These are phyloP conservation scores for Castanea crenata DNA, from an alignment of 306 rosid genomes.

Conservation along the genomic window DNA sequence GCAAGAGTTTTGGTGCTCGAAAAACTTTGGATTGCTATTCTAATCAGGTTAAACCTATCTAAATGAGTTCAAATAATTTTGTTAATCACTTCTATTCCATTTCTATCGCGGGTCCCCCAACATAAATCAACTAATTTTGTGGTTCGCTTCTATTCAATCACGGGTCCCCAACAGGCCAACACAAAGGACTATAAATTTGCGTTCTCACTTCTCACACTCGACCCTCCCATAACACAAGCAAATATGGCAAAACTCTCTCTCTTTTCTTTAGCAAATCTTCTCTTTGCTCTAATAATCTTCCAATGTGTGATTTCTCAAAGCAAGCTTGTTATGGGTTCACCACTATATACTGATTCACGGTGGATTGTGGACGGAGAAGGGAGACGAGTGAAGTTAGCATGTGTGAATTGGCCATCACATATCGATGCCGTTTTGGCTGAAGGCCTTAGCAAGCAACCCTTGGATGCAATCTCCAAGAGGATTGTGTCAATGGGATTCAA, in stretches of 20 bases:
- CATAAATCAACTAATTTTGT: too few relatives aligned
- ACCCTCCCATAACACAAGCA: too few relatives aligned
- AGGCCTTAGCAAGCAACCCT: slow-evolving; percentile 77
- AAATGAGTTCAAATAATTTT: too few relatives aligned
- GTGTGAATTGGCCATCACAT: slow-evolving; percentile 88
- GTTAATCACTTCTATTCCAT: too few relatives aligned
- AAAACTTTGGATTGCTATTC: too few relatives aligned
- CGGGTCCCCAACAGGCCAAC: too few relatives aligned
- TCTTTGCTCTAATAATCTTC: background rate
- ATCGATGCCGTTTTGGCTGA: slow-evolving; percentile 71
- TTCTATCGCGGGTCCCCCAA: too few relatives aligned
- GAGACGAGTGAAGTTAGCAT: slow-evolving; percentile 73
- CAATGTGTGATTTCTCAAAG: background rate
- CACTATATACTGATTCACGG: slow-evolving; percentile 62
- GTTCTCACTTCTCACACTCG: too few relatives aligned
- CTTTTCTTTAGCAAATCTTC: background rate
- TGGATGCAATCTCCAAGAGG: slow-evolving; percentile 50
- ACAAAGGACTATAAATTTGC: too few relatives aligned
- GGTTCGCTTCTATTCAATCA: too few relatives aligned
- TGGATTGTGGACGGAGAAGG: slow-evolving; percentile 74
- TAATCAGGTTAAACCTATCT: too few relatives aligned
- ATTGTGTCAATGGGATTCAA: slow-evolving; percentile 72
- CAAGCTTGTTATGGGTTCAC: slow-evolving; percentile 25
- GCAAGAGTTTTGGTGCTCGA: too few relatives aligned
- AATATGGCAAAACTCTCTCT: slow-evolving; percentile 11